phyloP scores from a whole-genome alignment of 495 filamentous ascomycete species.

The Penicillium lividum region DNA sequence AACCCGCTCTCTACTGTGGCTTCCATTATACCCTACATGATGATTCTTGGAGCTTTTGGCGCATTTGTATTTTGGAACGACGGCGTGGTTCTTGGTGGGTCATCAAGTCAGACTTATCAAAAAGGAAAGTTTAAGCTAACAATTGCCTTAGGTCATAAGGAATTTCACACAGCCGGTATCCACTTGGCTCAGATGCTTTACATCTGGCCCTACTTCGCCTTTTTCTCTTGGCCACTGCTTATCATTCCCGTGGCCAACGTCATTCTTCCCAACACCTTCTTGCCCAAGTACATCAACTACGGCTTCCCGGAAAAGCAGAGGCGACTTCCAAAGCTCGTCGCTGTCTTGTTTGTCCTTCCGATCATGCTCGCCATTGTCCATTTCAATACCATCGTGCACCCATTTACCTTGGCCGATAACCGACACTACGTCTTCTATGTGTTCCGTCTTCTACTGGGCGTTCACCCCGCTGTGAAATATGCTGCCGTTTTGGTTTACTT shows the following conservation, averaged over 20 bases:
- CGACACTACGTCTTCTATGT: conserved; percentile 96
- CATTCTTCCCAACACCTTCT: conserved; percentile 33
- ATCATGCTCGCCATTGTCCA: conserved; percentile 61
- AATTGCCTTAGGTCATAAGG: conserved; percentile 71
- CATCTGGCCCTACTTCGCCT: conserved; percentile 82
- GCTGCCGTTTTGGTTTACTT: conserved; percentile 63
- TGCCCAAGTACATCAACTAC: conserved; percentile 42
- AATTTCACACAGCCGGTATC: conserved; percentile 84
- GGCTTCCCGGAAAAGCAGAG: conserved; percentile 37
- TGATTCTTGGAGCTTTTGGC: conserved; percentile 67
- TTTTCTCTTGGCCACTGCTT: conserved; percentile 85
- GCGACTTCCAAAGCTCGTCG: conserved; percentile 38
- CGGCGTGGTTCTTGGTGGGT: conserved; percentile 82
- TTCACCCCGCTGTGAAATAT: conserved; percentile 65
- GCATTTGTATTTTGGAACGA: conserved; percentile 83
- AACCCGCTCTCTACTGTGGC: conserved; percentile 51
- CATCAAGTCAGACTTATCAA: too few relatives aligned
- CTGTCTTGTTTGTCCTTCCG: conserved; percentile 39
- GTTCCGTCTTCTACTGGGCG: conserved; percentile 78
- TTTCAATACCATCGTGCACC: conserved; percentile 91
- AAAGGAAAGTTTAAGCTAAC: conserved; percentile 1
- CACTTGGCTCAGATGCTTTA: conserved; percentile 95
- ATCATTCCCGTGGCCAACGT: conserved; percentile 52
- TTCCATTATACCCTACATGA: conserved; percentile 64
- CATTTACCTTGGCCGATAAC: conserved; percentile 95